Evolutionary conservation across 2,329 filamentous ascomycete species (phyloP), one percentile per base, ranked within the genome.

Genomic region (Talaromyces sp.): DNA sequence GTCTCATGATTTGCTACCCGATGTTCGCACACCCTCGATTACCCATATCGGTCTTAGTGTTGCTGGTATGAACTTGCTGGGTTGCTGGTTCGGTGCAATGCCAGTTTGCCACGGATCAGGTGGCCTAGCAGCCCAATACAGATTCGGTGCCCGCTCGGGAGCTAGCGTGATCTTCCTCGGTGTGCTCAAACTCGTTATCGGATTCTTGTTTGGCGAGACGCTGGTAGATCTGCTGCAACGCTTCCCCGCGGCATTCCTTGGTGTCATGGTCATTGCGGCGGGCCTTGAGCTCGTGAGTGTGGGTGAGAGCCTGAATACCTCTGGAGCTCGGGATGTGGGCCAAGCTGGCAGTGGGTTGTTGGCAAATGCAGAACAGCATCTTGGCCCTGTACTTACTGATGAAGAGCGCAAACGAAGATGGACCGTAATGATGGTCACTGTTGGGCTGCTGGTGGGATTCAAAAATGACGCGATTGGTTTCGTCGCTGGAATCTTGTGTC

Each of bases 61-160:
- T 3, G 86, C 87, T 0, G 65, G 79, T 2, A 95, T 96, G 84
- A 97, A 97, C 68, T 76, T 97, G 3, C 70, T 88, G 1, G 88
- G 89, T 14, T 92, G 90, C 65, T 96, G 90, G 89, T 95, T 96
- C 65, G 92, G 92, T 43, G 89, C 88, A 4, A 97, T 97, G 94
- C 94, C 93, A 3, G 86, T 94, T 3, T 97, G 94, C 67, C 94
- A 97, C 69, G 93, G 93, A 4, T 91, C 91, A 0, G 93, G 93
- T 2, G 93, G 93, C 0, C 78, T 97, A 0, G 94, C 94, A 4
- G 94, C 89, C 0, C 93, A 97, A 70, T 90, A 91, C 70, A 86
- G 91, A 4, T 97, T 97, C 62, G 93, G 93, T 0, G 92, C 93
- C 4, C 86, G 93, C 43, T 95, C 90, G 54, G 93, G 93, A 9